Base-by-base conservation (phyloP, 106 monocot species). In the Dioscorea alata region DNA sequence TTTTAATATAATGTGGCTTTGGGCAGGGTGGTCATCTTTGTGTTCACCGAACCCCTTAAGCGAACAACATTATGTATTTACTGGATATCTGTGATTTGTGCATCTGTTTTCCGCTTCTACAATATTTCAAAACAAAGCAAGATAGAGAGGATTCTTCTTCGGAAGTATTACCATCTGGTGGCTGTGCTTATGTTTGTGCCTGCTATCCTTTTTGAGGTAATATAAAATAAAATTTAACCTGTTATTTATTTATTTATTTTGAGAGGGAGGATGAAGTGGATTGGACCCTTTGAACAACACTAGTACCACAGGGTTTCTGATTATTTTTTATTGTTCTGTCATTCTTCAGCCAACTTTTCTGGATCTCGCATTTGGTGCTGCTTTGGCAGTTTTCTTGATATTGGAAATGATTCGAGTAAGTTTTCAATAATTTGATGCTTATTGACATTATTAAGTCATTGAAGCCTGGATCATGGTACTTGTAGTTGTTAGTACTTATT, bases 331-430 rank as follows among this genome's bases (percentile, higher is more conserved):
- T 68, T 60, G 25, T 69, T 66, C 6, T 68, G 7, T 67, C 19
- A 25, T 59, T 64, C 78, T 85, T 78, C 93, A 99, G 99, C 83
- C 99, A 33, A 22, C 57, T 69, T 99, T 99, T 73, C 67, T 99
- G 73, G 93, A 99, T 67, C 87, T 99, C 48, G 89, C 99, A 83
- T 99, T 99, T 83, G 99, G 99, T 83, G 81, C 82, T 70, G 99
- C 99, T 63, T 75, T 99, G 57, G 83, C 81, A 59, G 83, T 77
- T 68, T 99, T 99, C 83, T 75, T 99, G 73, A 57, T 82, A 48
- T 75, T 99, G 62, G 93, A 99, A 81, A 93, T 93, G 75, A 90
- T 93, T 63, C 82, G 93, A 61, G 99, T 99, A 88, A 87, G 86
- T 67, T 42, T 24, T 42, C 28, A 42, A 42, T 10, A 42, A 6